Base-by-base conservation (phyloP, 306 rosid genomes). In the Fragaria nilgerrensis region DNA sequence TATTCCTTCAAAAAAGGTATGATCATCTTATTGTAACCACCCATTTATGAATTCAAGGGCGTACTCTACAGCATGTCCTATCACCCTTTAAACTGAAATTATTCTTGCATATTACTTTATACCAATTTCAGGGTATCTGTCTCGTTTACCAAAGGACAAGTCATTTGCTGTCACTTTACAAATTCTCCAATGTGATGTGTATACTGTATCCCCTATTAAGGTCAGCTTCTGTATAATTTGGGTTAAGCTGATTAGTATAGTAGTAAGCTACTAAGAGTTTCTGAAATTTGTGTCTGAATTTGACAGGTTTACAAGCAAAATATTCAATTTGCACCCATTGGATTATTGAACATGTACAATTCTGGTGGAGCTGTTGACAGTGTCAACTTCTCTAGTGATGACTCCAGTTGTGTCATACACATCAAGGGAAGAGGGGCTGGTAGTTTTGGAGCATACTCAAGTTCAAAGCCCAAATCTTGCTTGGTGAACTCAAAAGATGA, bases 311-410 rank as follows among this genome's bases (percentile, higher is more conserved):
- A 81, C 81, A 59, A 50, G 23, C n/a, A 75, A 63, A 55, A 55
- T 37, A 68, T 72, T 70, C 45, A 82, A 22, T 82, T 85, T 76
- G 86, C 86, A 58, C 82, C 88, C 13, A 68, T 85, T 67, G 88
- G 86, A 45, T 72, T 85, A 32, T 20, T 75, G 39, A 78, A 84
- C 37, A 84, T 84, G 85, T 81, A 84, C 82, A 84, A 84, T 56
- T 81, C 85, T 25, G 83, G 85, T 15, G 87, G 87, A 81, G 87
- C 87, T 36, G 70, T 80, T 70, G 84, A 80, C 17, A 66, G 66
- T 9, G 37, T 81, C 48, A 78, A 81, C 68, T 81, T 71, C 63
- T 44, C 52, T 32, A 41, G 64, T 29, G 68, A 56, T 37, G 25
- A 75, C 29, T 56, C 84, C 13, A 72, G 63, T 19, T 14, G 62